Conservation (phyloP, 2,329 filamentous ascomycete genomes). For the Paecilomyces sp. region DNA sequence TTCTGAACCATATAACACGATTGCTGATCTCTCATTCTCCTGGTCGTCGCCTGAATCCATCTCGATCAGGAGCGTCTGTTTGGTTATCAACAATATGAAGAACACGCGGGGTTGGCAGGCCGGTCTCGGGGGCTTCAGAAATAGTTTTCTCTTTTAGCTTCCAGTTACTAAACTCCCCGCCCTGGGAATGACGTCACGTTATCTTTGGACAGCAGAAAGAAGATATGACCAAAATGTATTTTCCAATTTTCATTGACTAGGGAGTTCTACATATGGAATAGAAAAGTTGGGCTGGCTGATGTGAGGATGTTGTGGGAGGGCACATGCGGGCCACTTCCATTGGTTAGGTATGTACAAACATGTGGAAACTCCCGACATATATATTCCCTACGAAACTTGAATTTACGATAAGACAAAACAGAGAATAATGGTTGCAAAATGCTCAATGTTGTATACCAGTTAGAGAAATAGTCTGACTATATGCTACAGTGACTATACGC, state of each 20-base stretch:
- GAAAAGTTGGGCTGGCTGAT: background rate
- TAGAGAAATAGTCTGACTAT: background rate
- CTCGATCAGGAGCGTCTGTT: constrained; percentile 3
- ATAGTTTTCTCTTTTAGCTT: background rate
- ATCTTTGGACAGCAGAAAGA: background rate
- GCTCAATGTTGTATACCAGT: background rate
- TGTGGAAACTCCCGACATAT: too few species aligned
- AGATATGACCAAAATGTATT: background rate
- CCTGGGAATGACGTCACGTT: background rate
- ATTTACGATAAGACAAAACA: too few species aligned
- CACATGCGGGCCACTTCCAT: too few species aligned
- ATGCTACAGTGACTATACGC: background rate
- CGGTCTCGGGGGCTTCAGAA: background rate
- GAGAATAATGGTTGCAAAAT: background rate
- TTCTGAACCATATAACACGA: constrained; percentile 89
- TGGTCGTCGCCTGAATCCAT: constrained; percentile 17
- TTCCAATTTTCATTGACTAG: background rate
- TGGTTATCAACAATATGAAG: background rate
- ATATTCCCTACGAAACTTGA: too few species aligned
- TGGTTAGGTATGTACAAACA: too few species aligned
- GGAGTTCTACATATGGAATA: background rate
- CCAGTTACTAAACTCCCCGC: background rate
- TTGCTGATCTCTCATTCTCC: constrained; percentile 39
- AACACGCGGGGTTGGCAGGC: background rate
- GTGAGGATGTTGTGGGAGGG: background rate